Evolutionary conservation across 2,329 filamentous ascomycete species (phyloP).

Genomic region (Fusarium vanettenii): DNA sequence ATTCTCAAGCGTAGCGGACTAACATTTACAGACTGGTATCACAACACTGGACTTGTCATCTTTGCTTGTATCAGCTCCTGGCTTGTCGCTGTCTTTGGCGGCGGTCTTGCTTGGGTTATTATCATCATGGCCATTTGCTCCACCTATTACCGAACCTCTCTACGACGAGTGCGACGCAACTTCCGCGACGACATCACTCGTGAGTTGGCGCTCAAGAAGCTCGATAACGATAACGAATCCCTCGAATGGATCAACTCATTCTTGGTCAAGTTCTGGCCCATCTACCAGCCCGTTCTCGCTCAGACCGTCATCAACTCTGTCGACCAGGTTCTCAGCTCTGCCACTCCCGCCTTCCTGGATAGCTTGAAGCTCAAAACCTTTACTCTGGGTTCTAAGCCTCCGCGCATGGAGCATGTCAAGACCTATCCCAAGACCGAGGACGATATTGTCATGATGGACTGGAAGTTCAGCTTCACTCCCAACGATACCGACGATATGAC

Average conservation of each 20-base stretch:
- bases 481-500: constrained; percentile 96
- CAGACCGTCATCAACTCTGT: constrained; percentile 93
- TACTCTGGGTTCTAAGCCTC: constrained; percentile 93
- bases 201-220: constrained; percentile 85
- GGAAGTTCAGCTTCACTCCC: constrained; percentile 99
- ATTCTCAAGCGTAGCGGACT: constrained; percentile 1
- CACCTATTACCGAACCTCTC: constrained; percentile 96
- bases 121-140: constrained; percentile 92
- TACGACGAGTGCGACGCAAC: constrained; percentile 92
- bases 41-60: constrained; percentile 93
- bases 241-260: constrained; percentile 99
- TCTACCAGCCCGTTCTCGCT: constrained; percentile 93
- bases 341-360: constrained; percentile 92
- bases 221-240: constrained; percentile 92
- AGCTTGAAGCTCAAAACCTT: constrained; percentile 95
- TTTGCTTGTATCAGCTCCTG: constrained; percentile 93
- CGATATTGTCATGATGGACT: constrained; percentile 98
- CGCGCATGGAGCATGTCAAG: constrained; percentile 96
- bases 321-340: constrained; percentile 93
- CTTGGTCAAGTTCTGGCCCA: constrained; percentile 98
- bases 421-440: constrained; percentile 96
- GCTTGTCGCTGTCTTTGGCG: constrained; percentile 89
- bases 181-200: constrained; percentile 94
- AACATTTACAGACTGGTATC: constrained; percentile 85
- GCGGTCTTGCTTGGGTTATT: constrained; percentile 92